phyloP scores from a whole-genome alignment of 768 basidiomycete species.

The Mycena leptocephala region DNA sequence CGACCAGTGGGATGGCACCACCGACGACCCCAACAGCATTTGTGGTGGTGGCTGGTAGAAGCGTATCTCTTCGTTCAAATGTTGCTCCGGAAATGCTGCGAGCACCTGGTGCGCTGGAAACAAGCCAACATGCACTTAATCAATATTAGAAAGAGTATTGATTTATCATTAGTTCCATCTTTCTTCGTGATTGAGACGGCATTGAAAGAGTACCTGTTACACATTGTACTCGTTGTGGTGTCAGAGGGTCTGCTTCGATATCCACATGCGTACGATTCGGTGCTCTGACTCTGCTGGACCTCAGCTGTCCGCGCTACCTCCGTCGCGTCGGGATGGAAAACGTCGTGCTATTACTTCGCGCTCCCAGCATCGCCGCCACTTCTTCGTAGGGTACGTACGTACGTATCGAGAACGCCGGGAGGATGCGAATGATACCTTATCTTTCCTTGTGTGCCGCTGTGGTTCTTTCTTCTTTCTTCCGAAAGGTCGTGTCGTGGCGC shows the following conservation, averaged over 20 bases:
- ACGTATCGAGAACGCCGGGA: no score
- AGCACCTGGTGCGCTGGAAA: conserved; percentile 9
- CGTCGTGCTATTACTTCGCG: no score
- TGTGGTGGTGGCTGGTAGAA: conserved; percentile 6
- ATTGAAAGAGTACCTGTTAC: not conserved
- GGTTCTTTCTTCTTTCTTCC: no score
- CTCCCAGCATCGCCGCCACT: no score
- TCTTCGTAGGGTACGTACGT: no score
- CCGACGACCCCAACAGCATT: not conserved
- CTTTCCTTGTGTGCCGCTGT: no score
- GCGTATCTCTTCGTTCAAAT: conserved; percentile 6
- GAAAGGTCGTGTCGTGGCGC: no score
- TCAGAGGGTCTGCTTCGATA: not conserved
- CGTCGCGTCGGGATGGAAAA: no score
- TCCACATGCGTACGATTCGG: not conserved
- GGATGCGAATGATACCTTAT: no score
- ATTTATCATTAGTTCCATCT: not conserved
- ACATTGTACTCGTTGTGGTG: not conserved
- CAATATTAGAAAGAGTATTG: not conserved
- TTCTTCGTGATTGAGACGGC: not conserved
- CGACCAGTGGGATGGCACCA: conserved; percentile 1
- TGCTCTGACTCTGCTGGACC: no score
- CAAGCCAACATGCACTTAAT: conserved; percentile 7
- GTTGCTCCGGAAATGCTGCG: not conserved
- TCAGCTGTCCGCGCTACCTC: no score